A percentile compares a stretch with the other conserved stretches of the same genome.
These are phyloP conservation scores for Isochrysis galbana DNA, from an alignment of 78 protist species.

Conservation along the genomic window DNA sequence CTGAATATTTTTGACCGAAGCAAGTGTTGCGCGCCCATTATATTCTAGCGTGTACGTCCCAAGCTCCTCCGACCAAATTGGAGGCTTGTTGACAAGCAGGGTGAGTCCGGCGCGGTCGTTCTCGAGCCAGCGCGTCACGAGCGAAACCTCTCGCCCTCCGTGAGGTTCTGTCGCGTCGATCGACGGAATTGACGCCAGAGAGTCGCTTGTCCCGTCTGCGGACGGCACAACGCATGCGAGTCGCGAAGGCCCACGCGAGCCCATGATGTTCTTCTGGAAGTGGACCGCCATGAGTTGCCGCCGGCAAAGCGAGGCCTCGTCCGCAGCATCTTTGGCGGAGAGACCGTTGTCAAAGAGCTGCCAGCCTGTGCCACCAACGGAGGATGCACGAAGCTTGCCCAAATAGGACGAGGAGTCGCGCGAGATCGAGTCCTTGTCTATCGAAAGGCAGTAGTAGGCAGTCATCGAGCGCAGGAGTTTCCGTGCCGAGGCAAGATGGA, in stretches of 20 bases:
- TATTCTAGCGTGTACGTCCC: not conserved
- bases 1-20: not conserved
- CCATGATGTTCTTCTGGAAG: not conserved
- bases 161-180: too few relatives aligned
- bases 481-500: not conserved
- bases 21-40: not conserved
- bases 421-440: not conserved
- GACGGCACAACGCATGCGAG: too few relatives aligned
- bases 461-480: not conserved
- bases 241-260: not conserved
- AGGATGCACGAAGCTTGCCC: not conserved
- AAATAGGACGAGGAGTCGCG: not conserved
- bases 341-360: not conserved
- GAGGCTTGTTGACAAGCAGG: too few relatives aligned
- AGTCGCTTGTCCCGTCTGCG: too few relatives aligned
- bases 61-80: not conserved
- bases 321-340: not conserved
- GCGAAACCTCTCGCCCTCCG: too few relatives aligned
- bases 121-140: too few relatives aligned
- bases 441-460: not conserved
- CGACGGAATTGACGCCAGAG: too few relatives aligned
- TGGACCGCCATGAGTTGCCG: not conserved
- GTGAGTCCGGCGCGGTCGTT: too few relatives aligned
- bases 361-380: not conserved
- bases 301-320: not conserved